phyloP scores from a whole-genome alignment of 129 eudicot species.

The Centrapalus pauciflorus region DNA sequence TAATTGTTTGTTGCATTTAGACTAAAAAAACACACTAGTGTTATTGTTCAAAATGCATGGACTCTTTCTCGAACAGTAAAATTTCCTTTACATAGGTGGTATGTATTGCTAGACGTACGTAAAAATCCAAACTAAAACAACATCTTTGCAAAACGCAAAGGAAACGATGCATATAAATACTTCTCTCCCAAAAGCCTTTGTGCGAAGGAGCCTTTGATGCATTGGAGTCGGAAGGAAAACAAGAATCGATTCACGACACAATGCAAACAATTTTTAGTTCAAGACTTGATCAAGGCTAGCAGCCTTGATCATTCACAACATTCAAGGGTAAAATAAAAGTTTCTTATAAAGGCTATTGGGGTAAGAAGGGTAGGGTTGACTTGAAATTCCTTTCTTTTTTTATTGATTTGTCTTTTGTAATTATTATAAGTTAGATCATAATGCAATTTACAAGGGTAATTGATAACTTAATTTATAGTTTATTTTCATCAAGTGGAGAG shows the following conservation, averaged over 20 bases:
- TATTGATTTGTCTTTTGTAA: constrained; percentile 7
- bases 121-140: too few relatives aligned
- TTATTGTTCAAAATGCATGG: neutral
- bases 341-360: neutral
- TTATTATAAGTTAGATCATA: neutral
- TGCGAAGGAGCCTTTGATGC: too few relatives aligned
- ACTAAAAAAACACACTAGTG: neutral
- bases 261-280: too few relatives aligned
- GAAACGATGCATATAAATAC: too few relatives aligned
- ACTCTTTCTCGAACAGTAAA: neutral
- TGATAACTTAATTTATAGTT: constrained; percentile 11
- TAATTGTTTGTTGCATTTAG: too few relatives aligned
- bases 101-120: too few relatives aligned
- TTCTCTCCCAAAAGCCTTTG: too few relatives aligned
- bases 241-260: too few relatives aligned
- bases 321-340: neutral
- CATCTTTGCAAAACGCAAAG: too few relatives aligned
- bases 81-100: too few relatives aligned
- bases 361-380: constrained; percentile 10
- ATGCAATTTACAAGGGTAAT: neutral
- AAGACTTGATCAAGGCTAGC: too few relatives aligned
- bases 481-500: neutral
- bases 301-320: neutral
- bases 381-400: neutral
- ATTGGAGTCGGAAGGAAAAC: too few relatives aligned